Percentiles rank a stretch among this genome's conserved stretches.
Conservation (phyloP, 352 stramenopile species). For the Globisporangium yorkense region DNA sequence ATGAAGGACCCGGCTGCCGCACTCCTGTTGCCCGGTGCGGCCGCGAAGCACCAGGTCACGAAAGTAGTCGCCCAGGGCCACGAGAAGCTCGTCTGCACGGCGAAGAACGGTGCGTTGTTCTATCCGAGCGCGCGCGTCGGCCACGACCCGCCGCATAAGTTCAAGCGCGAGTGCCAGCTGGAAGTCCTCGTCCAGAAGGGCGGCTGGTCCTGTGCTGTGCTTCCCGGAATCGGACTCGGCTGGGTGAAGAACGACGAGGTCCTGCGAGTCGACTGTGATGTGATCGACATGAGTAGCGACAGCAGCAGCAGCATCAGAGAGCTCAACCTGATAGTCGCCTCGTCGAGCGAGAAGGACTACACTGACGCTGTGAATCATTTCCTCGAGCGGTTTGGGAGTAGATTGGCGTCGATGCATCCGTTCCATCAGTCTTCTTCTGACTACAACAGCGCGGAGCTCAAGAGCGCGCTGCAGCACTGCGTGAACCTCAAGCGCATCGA, state of each 20-base stretch:
- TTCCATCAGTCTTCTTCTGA: neutral
- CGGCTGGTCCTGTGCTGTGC: constrained; percentile 1
- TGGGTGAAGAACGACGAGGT: neutral
- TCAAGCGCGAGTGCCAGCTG: neutral
- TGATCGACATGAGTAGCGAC: neutral
- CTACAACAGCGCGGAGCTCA: neutral
- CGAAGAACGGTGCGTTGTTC: constrained; percentile 1
- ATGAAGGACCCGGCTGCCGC: neutral
- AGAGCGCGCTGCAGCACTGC: neutral
- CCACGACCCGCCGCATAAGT: neutral
- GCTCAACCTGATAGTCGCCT: neutral
- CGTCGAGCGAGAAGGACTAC: neutral
- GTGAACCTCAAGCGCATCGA: neutral
- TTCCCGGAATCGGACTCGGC: constrained; percentile 1
- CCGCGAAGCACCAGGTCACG: too few relatives aligned
- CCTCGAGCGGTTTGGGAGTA: constrained; percentile 1
- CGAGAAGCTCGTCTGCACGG: constrained; percentile 1
- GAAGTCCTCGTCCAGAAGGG: constrained; percentile 3
- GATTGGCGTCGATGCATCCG: neutral
- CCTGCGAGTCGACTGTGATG: neutral
- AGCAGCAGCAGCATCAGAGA: too few relatives aligned
- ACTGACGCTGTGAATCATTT: neutral
- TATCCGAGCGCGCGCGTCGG: neutral
- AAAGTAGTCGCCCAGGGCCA: neutral
- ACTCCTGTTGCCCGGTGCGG: neutral